Evolutionary conservation across 345 rosid genomes (phyloP).

Genomic region (Rhizophora apiculata): DNA sequence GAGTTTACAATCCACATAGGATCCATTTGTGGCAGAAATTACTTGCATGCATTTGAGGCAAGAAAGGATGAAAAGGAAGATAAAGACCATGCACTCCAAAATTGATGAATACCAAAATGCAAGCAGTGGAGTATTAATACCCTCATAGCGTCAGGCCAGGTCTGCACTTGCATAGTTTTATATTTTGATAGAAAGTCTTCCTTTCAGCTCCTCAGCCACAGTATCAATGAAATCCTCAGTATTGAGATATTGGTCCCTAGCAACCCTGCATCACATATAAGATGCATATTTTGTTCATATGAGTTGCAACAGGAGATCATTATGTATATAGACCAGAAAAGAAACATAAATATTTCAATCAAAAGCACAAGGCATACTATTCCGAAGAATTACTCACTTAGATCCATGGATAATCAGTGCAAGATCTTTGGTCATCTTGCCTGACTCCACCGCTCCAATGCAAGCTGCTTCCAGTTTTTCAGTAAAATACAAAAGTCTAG

Average conservation of each 20-base stretch:
- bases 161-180: constrained; percentile 8
- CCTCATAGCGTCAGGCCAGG: background rate
- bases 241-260: constrained; percentile 74
- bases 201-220: constrained; percentile 69
- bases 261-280: constrained; percentile 41
- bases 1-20: no score
- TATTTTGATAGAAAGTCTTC: constrained; percentile 49
- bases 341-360: background rate
- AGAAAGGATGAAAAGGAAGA: no score
- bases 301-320: background rate
- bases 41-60: no score
- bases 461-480: constrained; percentile 94
- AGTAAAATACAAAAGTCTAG: constrained; percentile 64
- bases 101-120: background rate
- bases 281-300: background rate
- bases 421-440: constrained; percentile 99
- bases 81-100: no score
- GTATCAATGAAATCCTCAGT: constrained; percentile 97
- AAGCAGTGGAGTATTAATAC: background rate
- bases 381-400: constrained; percentile 37
- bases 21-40: no score
- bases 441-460: constrained; percentile 77
- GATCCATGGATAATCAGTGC: constrained; percentile 84
- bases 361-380: background rate
- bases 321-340: background rate